phyloP scores from a whole-genome alignment of 768 basidiomycete genomes.

The Galerina marginata region DNA sequence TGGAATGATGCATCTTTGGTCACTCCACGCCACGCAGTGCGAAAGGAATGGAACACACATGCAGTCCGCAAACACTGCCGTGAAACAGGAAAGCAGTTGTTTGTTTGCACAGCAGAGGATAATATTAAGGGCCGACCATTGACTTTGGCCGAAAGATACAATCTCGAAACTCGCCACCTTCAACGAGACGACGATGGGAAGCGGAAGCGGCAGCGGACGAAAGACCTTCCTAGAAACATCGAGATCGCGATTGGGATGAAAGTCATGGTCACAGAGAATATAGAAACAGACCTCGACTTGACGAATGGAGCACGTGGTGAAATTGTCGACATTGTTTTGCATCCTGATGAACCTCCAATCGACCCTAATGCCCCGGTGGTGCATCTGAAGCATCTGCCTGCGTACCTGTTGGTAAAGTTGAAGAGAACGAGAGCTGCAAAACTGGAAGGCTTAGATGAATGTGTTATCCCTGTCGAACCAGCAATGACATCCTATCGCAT shows the following conservation, averaged over 20 bases:
- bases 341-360: constrained; percentile 31
- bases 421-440: constrained; percentile 26
- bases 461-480: constrained; percentile 38
- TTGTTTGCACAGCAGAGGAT: neutral
- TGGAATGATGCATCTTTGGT: constrained; percentile 40
- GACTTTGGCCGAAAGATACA: neutral
- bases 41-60: constrained; percentile 39
- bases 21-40: constrained; percentile 41
- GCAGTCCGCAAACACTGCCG: neutral
- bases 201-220: neutral
- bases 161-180: neutral
- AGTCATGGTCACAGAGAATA: constrained; percentile 44
- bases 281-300: constrained; percentile 46
- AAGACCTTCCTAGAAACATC: constrained; percentile 1
- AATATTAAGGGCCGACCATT: neutral
- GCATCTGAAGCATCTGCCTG: constrained; percentile 30
- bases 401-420: constrained; percentile 37
- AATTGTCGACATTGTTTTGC: constrained; percentile 33
- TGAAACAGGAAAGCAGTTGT: neutral
- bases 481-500: constrained; percentile 22
- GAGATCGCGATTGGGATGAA: constrained; percentile 37
- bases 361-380: constrained; percentile 18
- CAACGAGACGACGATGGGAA: neutral
- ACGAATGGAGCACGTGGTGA: constrained; percentile 41
- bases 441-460: constrained; percentile 33